Evolutionary conservation across 2,329 filamentous ascomycete species (phyloP).

Genomic region (Sporothrix pseudoabietina): DNA sequence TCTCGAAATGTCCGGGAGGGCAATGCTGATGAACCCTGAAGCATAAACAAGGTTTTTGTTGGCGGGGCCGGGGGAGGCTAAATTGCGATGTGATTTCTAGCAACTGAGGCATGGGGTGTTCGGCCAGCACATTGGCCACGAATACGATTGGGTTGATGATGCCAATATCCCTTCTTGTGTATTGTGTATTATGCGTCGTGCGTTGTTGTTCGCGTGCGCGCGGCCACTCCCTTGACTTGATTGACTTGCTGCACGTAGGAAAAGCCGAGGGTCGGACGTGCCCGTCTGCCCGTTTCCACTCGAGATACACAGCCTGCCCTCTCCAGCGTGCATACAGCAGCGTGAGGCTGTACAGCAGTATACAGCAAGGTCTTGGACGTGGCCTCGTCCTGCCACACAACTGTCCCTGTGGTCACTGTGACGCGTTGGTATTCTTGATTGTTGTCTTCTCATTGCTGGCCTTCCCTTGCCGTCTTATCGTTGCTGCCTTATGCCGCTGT

Average conservation of each 20-base stretch:
- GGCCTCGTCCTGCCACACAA: neutral
- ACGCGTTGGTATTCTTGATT: neutral
- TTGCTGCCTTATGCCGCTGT: neutral
- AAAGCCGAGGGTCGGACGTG: conserved; percentile 19
- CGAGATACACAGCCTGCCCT: conserved; percentile 13
- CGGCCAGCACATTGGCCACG: conserved; percentile 10
- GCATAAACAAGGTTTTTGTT: neutral
- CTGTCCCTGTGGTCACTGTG: neutral
- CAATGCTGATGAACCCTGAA: neutral
- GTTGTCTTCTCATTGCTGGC: neutral
- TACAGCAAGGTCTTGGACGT: neutral
- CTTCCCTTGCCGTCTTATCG: neutral
- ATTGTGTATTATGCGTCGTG: neutral
- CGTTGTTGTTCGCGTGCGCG: neutral
- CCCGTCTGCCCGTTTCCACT: neutral
- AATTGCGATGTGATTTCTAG: conserved; percentile 5
- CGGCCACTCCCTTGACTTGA: neutral
- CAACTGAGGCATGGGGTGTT: neutral
- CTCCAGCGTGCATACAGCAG: neutral
- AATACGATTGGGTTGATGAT: conserved; percentile 7
- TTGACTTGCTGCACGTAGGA: neutral
- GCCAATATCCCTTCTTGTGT: neutral
- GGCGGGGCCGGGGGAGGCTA: neutral
- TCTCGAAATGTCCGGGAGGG: neutral
- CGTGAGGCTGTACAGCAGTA: neutral